Percentiles rank a stretch among this genome's conserved stretches.
These are phyloP conservation scores for Straminergon stramineum DNA, from an alignment of 225 moss, liverwort and hornwort species.

Conservation along the genomic window DNA sequence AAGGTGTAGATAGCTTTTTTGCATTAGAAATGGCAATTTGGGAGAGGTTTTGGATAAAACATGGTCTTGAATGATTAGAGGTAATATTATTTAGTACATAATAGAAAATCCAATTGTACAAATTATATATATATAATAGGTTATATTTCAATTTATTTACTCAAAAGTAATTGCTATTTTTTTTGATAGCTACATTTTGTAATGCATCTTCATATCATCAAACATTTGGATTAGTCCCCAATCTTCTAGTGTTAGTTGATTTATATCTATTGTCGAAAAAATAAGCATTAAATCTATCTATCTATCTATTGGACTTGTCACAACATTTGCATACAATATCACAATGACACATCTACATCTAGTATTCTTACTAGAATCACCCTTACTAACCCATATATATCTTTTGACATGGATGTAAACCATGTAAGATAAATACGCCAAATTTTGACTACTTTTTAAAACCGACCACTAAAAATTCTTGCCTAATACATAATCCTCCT, in stretches of 20 bases:
- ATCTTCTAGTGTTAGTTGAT: background rate
- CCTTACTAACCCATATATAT: fast-evolving
- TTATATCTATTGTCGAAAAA: background rate
- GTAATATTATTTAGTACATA: background rate
- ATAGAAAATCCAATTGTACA: background rate
- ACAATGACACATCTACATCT: background rate
- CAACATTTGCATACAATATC: background rate
- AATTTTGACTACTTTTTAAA: background rate
- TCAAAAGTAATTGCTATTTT: background rate
- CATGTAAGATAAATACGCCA: background rate
- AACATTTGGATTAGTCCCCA: background rate
- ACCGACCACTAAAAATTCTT: fast-evolving
- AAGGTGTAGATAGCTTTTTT: too few species aligned
- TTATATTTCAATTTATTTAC: background rate
- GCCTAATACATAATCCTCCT: background rate
- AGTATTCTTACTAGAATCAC: background rate
- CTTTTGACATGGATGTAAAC: fast-evolving
- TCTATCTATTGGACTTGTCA: background rate
- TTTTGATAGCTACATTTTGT: background rate
- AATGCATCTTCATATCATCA: background rate
- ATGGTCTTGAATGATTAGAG: background rate
- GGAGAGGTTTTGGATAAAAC: too few species aligned
- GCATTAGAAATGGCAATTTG: too few species aligned
- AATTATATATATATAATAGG: background rate
- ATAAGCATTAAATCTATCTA: background rate